Evolutionary conservation across 2,329 filamentous ascomycete species (phyloP), one percentile per base, ranked within the genome.

Genomic region (Xylaria digitata): DNA sequence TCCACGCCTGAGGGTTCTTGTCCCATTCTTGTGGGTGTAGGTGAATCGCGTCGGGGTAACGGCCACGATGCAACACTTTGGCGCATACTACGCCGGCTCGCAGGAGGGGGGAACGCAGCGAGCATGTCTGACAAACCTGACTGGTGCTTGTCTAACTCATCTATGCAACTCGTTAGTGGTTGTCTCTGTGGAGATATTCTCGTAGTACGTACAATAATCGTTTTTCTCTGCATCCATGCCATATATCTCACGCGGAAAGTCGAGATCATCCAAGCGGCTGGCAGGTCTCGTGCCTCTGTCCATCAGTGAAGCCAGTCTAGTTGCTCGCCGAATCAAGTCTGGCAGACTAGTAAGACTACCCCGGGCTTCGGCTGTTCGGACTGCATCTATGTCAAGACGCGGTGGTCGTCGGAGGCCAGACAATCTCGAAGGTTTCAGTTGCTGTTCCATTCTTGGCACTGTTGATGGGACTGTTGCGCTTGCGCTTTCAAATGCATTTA

Each of bases 271-370:
- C 55, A 88, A 80, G 17, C 85, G 83, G 73, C 88, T 90, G 23
- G 82, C 87, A 32, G 88, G 88, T 71, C 88, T 82, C 70, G 83
- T 90, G 13, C 95, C 95, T 71, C 90, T 90, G 74, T 98, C 95
- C 65, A 99, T 89, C 79, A 97, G 94, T 0, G 92, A 88, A 17
- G 94, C 95, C 43, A 98, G 82, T 71, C 89, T 89, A 0, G 95
- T 98, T 11, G 96, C 96, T 72, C 96, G 88, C 74, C 89, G 87
- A 72, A 99, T 98, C 67, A 99, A 82, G 77, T 98, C 96, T 0
- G 94, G 92, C 66, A 99, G 82, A 79, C 94, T 97, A 1, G 96
- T 98, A 70, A 97, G 84, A 77, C 94, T 97, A 3, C 93, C 94
- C 75, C 96, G 88, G 1, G 91, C 88, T 78, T 97, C 93, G 17